Conservation (phyloP, 352 stramenopile species). For the Plasmopara muralis region DNA sequence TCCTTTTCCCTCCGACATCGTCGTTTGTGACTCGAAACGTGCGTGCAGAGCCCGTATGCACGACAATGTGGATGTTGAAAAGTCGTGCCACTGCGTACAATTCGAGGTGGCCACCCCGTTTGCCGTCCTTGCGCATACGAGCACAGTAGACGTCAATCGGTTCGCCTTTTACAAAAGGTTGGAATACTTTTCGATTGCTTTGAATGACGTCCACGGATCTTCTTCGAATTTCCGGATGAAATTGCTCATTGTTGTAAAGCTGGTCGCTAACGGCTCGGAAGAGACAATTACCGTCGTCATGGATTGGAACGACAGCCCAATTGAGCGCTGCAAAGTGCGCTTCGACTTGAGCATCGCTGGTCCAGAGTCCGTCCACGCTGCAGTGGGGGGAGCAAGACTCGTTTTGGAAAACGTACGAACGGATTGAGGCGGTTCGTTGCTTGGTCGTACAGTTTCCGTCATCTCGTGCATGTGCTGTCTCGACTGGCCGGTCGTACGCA, state of each 20-base stretch:
- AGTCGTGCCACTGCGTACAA: slow-evolving; percentile 48
- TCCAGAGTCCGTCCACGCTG: slow-evolving; percentile 21
- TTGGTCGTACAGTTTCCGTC: slow-evolving; percentile 9
- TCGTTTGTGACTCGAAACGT: slow-evolving; percentile 40
- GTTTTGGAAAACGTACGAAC: slow-evolving; percentile 11
- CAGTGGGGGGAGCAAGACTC: slow-evolving; percentile 12
- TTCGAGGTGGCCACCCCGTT: slow-evolving; percentile 59
- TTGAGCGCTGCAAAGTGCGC: slow-evolving; percentile 29
- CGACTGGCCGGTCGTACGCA: background rate
- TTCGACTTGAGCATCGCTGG: slow-evolving; percentile 32
- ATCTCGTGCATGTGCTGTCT: slow-evolving; percentile 13
- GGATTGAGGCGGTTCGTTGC: slow-evolving; percentile 1
- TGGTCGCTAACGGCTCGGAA: slow-evolving; percentile 56
- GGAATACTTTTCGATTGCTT: slow-evolving; percentile 29
- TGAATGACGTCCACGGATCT: slow-evolving; percentile 41
- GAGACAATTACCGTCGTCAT: slow-evolving; percentile 46
- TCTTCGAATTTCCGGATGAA: slow-evolving; percentile 35
- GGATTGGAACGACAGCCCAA: slow-evolving; percentile 26
- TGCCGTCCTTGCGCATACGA: slow-evolving; percentile 40
- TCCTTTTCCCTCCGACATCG: slow-evolving; percentile 6
- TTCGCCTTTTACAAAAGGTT: slow-evolving; percentile 34
- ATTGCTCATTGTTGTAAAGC: slow-evolving; percentile 40
- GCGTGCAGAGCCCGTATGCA: slow-evolving; percentile 44
- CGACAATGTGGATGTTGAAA: slow-evolving; percentile 55
- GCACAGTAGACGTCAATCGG: slow-evolving; percentile 31